Conservation (phyloP, 106 monocot genomes). For the Dendrobium huoshanense region DNA sequence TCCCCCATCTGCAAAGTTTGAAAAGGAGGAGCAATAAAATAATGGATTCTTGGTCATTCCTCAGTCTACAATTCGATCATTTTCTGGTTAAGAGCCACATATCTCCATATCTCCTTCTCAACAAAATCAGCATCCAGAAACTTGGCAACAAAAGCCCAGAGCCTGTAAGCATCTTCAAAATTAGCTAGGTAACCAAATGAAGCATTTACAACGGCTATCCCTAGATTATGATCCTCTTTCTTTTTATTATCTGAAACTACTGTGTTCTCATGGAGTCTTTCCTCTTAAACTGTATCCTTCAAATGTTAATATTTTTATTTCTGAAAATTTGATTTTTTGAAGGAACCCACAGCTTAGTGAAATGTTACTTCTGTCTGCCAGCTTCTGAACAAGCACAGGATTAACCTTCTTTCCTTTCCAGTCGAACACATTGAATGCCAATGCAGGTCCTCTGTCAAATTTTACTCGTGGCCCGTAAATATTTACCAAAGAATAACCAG, state of each 20-base stretch:
- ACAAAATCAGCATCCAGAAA: conserved; percentile 88
- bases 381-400: conserved; percentile 69
- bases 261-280: conserved; percentile 4
- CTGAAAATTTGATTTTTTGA: conserved; percentile 45
- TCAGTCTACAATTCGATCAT: conserved; percentile 52
- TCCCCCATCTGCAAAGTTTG: neutral
- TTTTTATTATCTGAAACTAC: conserved; percentile 6
- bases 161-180: conserved; percentile 75
- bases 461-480: no score
- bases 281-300: conserved; percentile 29
- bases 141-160: conserved; percentile 78
- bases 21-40: neutral
- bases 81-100: conserved; percentile 72
- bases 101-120: conserved; percentile 92
- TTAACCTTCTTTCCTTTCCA: conserved; percentile 48
- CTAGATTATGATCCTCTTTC: conserved; percentile 22
- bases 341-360: conserved; percentile 63
- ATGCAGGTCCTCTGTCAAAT: no score
- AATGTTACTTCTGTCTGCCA: conserved; percentile 70
- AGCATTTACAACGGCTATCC: conserved; percentile 57
- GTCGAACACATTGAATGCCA: no score
- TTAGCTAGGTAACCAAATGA: conserved; percentile 58
- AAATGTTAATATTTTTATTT: conserved; percentile 36
- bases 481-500: no score
- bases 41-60: neutral